phyloP scores from a whole-genome alignment of 1,139 yeast species.

The Pichia sp. region DNA sequence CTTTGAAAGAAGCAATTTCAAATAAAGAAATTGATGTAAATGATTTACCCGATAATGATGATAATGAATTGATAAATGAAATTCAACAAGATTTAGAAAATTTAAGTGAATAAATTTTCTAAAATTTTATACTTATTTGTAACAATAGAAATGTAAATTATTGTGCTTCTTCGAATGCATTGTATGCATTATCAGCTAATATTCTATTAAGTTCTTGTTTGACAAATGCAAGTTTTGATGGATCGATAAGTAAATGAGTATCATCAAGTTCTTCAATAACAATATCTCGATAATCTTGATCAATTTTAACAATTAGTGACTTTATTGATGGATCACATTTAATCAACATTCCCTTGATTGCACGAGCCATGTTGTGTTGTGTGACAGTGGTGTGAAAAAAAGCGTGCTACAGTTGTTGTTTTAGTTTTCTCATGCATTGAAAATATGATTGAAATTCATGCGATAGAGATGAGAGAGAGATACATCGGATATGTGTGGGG shows the following conservation, averaged over 20 bases:
- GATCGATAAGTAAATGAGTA: conserved; percentile 76
- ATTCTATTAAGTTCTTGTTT: conserved; percentile 69
- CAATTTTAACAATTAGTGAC: conserved; percentile 78
- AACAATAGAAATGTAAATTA: no score
- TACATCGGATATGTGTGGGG: no score
- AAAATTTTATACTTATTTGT: no score
- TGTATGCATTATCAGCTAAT: conserved; percentile 75
- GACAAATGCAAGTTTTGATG: conserved; percentile 64
- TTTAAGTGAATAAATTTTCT: background rate
- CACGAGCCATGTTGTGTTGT: conserved; percentile 30
- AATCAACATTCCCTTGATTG: conserved; percentile 32
- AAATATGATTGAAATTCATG: no score
- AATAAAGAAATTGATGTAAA: conserved; percentile 10
- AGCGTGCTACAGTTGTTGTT: background rate
- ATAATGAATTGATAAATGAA: conserved; percentile 2
- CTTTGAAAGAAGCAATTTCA: conserved; percentile 30
- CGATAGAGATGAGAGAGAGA: no score
- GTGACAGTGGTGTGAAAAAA: background rate
- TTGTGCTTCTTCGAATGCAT: conserved; percentile 65
- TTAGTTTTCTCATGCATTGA: no score
- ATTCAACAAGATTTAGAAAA: conserved; percentile 6
- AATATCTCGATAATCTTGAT: conserved; percentile 62
- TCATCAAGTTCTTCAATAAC: conserved; percentile 79
- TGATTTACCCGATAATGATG: conserved; percentile 6
- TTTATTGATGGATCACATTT: conserved; percentile 77